Conservation (phyloP, 192 early-diverging fungal genomes). For the Diversispora eburnea region DNA sequence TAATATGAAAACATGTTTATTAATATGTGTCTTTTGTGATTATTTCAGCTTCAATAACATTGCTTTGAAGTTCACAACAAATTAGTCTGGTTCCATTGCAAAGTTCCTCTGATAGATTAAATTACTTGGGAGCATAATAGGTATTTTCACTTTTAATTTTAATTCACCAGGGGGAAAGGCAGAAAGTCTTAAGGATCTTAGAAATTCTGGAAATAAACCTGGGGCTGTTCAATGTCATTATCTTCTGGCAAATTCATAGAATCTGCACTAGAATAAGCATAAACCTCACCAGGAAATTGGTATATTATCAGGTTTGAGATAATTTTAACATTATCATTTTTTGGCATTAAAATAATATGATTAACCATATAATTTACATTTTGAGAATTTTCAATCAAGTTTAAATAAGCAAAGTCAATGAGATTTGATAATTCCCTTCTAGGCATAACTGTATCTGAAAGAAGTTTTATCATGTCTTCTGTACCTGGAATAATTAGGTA, state of each 20-base stretch:
- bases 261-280: slow-evolving; percentile 10
- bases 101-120: too few species aligned
- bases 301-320: slow-evolving; percentile 16
- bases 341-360: slow-evolving; percentile 22
- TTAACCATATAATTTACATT: slow-evolving; percentile 8
- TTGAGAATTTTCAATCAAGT: slow-evolving; percentile 2
- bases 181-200: too few species aligned
- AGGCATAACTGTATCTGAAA: not conserved
- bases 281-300: not conserved
- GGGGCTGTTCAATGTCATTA: too few species aligned
- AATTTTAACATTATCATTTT: slow-evolving; percentile 27
- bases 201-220: too few species aligned
- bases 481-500: not conserved
- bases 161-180: too few species aligned
- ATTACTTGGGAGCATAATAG: too few species aligned
- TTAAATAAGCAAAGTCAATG: slow-evolving; percentile 24
- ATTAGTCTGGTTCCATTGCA: too few species aligned
- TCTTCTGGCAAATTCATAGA: not conserved
- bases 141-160: too few species aligned
- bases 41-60: too few species aligned
- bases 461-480: not conserved
- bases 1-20: too few species aligned
- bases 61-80: too few species aligned
- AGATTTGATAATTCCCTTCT: not conserved
- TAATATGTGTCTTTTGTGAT: too few species aligned